Conservation (phyloP, 108 stramenopile species). For the Schizochytrium sp. region DNA sequence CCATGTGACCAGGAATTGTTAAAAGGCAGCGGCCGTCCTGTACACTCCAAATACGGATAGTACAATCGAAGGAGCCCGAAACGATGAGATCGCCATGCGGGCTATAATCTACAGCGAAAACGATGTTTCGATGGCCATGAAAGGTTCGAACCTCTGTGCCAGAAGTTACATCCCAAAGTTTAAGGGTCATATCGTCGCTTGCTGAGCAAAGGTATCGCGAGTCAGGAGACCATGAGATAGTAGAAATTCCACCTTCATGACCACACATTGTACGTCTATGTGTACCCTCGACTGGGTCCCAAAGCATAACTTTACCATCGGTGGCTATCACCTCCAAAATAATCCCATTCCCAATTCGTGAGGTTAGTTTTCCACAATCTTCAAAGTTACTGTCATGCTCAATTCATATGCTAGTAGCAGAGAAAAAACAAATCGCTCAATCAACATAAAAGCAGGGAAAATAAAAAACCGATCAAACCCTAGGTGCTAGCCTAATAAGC, state of each 20-base stretch:
- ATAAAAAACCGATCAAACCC: no score
- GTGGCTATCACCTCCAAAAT: background rate
- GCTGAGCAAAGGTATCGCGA: background rate
- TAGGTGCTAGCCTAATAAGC: background rate
- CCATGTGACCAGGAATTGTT: slow-evolving; percentile 73
- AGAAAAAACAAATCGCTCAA: no score
- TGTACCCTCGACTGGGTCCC: background rate
- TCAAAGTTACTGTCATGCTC: no score
- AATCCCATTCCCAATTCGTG: background rate
- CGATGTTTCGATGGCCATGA: slow-evolving; percentile 20
- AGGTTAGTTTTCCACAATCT: no score
- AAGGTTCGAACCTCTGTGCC: background rate
- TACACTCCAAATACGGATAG: slow-evolving; percentile 79
- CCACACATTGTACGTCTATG: background rate
- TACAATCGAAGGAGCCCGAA: slow-evolving; percentile 79
- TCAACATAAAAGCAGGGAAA: no score
- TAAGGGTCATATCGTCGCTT: slow-evolving; percentile 12
- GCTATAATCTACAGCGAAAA: slow-evolving; percentile 39
- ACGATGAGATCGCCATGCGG: slow-evolving; percentile 73
- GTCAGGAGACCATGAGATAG: slow-evolving; percentile 39
- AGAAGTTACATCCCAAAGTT: slow-evolving; percentile 16
- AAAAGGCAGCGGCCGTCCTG: slow-evolving; percentile 75
- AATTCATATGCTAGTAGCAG: no score
- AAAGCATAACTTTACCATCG: slow-evolving; percentile 8
- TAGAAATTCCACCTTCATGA: slow-evolving; percentile 13